phyloP scores from a whole-genome alignment of 306 rosid genomes.

The Castanea crenata region DNA sequence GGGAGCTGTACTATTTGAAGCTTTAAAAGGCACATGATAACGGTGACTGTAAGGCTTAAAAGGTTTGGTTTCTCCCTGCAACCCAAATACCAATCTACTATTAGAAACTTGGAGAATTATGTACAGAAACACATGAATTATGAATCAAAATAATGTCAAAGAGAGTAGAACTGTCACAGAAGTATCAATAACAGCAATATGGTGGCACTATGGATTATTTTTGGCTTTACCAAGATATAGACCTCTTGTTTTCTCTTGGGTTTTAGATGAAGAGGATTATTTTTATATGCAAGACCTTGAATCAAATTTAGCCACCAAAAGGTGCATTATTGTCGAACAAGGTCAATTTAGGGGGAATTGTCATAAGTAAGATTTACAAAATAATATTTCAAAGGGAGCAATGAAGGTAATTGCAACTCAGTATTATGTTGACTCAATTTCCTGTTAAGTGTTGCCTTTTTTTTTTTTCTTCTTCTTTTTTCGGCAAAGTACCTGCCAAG shows the following conservation, averaged over 20 bases:
- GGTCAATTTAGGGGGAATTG: not conserved
- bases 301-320: not conserved
- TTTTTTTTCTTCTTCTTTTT: too few species aligned
- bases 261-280: not conserved
- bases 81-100: not conserved
- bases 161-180: not conserved
- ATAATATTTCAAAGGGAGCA: not conserved
- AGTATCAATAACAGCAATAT: not conserved
- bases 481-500: not conserved
- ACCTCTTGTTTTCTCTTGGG: not conserved
- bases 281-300: not conserved
- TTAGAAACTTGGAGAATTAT: not conserved
- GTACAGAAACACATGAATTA: too few species aligned
- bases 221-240: not conserved
- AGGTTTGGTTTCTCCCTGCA: constrained; percentile 63
- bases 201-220: not conserved
- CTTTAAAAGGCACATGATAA: constrained; percentile 45
- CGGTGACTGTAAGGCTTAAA: constrained; percentile 62
- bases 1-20: constrained; percentile 54
- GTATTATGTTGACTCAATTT: not conserved
- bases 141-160: not conserved
- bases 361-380: not conserved
- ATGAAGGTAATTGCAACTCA: not conserved
- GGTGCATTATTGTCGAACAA: not conserved
- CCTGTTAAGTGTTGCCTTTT: not conserved